These are phyloP conservation scores for Coemansia sp. DNA, from an alignment of 192 early-diverging fungal species.

Conservation along the genomic window DNA sequence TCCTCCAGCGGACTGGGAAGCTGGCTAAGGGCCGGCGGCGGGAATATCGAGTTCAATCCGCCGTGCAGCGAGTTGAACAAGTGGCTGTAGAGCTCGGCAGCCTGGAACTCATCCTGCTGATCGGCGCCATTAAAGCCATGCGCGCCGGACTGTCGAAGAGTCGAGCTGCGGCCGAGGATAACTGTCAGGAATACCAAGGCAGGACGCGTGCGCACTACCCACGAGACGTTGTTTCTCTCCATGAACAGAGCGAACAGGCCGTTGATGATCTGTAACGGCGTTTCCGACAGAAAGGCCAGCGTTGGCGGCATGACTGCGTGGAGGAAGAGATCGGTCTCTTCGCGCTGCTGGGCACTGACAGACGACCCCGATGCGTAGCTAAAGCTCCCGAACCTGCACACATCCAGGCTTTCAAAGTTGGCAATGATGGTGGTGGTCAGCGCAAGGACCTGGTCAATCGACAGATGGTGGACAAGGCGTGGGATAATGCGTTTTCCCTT, in stretches of 20 bases:
- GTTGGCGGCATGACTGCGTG: conserved; percentile 84
- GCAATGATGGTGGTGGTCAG: conserved; percentile 75
- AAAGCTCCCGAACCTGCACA: conserved; percentile 58
- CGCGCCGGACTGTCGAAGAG: conserved; percentile 68
- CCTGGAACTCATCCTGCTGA: conserved; percentile 37
- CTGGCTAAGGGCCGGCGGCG: conserved; percentile 48
- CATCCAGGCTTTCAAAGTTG: conserved; percentile 71
- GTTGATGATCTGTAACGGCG: conserved; percentile 80
- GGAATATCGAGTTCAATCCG: conserved; percentile 78
- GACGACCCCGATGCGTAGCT: conserved; percentile 28
- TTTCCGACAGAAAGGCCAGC: conserved; percentile 76
- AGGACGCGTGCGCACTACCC: conserved; percentile 79
- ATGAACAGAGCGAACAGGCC: conserved; percentile 79
- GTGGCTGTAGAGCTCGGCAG: conserved; percentile 79
- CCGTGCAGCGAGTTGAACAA: conserved; percentile 77
- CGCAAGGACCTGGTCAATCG: conserved; percentile 74
- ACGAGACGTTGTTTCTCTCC: conserved; percentile 85
- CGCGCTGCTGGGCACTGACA: conserved; percentile 39
- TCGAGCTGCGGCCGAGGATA: conserved; percentile 85
- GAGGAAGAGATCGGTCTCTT: conserved; percentile 86
- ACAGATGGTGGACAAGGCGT: conserved; percentile 75
- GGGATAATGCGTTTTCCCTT: conserved; percentile 92
- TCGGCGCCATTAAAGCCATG: conserved; percentile 37
- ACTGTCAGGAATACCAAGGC: conserved; percentile 89
- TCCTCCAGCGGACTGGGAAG: conserved; percentile 61